Conservation (phyloP, 176 grass and related monocot genomes). For the Phoenix dactylifera region DNA sequence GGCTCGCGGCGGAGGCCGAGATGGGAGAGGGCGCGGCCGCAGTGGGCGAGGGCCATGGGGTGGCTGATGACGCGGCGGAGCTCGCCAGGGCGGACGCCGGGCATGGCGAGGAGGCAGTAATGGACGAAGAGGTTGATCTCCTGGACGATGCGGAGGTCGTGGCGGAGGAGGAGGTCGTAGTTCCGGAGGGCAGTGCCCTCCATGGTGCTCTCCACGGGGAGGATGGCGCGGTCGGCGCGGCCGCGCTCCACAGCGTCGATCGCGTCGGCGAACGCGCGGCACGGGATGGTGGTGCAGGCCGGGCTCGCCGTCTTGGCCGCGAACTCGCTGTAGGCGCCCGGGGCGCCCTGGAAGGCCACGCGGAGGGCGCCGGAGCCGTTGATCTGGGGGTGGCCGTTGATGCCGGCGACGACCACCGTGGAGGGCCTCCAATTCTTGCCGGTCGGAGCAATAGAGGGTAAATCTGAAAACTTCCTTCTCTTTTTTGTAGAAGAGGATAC, state of each 20-base stretch:
- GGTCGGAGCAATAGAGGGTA: too few species aligned
- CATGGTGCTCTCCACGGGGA: conserved; percentile 94
- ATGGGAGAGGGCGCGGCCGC: conserved; percentile 63
- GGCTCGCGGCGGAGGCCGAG: conserved; percentile 64
- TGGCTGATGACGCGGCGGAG: conserved; percentile 89
- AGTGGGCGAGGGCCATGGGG: conserved; percentile 94
- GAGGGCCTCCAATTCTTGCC: not conserved
- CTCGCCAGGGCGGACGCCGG: conserved; percentile 56
- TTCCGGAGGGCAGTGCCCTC: conserved; percentile 70
- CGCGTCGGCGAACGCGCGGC: conserved; percentile 60
- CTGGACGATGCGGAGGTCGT: conserved; percentile 55
- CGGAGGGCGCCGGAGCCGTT: conserved; percentile 31
- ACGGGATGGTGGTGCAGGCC: conserved; percentile 55
- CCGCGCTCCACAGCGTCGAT: conserved; percentile 58
- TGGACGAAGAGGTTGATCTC: conserved; percentile 93
- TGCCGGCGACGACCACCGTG: conserved; percentile 4
- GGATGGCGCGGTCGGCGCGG: conserved; percentile 51
- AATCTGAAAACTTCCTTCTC: too few species aligned
- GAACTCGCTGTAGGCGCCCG: conserved; percentile 87
- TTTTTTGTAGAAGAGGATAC: too few species aligned
- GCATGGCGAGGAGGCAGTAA: conserved; percentile 95
- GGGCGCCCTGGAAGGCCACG: conserved; percentile 80
- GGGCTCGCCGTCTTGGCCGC: conserved; percentile 79
- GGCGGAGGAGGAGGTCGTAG: conserved; percentile 78
- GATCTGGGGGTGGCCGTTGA: conserved; percentile 26